Percentiles rank a stretch among this genome's conserved stretches.
These are phyloP conservation scores for Exophiala oligosperma DNA, from an alignment of 2,329 filamentous ascomycete species.

Conservation along the genomic window DNA sequence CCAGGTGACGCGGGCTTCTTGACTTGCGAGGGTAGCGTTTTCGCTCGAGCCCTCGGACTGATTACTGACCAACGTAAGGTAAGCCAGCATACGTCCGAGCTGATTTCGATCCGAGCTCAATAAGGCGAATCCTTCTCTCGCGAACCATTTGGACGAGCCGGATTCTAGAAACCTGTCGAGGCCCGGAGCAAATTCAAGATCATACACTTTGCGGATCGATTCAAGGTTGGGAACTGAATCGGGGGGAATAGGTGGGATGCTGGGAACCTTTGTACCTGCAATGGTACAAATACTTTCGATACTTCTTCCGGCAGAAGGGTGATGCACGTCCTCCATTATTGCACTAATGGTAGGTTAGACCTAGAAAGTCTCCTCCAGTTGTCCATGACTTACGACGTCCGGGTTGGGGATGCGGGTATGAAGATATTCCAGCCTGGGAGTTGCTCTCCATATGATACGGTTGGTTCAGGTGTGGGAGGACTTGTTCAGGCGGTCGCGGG, in stretches of 20 bases:
- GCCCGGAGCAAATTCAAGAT: constrained; percentile 72
- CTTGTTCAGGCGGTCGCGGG: constrained; percentile 24
- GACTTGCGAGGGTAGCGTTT: constrained; percentile 31
- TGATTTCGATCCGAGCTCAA: constrained; percentile 58
- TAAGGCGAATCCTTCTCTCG: constrained; percentile 52
- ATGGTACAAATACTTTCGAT: constrained; percentile 72
- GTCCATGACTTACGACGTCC: constrained; percentile 21
- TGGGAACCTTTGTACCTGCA: constrained; percentile 45
- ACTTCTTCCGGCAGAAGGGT: constrained; percentile 45
- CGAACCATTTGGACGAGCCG: constrained; percentile 65
- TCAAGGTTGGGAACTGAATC: constrained; percentile 56
- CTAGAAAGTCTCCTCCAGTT: neutral
- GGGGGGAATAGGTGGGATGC: constrained; percentile 56
- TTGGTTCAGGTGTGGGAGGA: constrained; percentile 27
- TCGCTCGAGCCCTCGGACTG: constrained; percentile 18
- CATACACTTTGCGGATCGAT: constrained; percentile 71
- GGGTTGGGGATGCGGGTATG: constrained; percentile 16
- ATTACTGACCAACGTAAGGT: constrained; percentile 50
- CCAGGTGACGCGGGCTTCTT: constrained; percentile 55
- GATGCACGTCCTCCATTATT: constrained; percentile 21
- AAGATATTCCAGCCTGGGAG: constrained; percentile 15
- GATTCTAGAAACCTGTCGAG: constrained; percentile 79
- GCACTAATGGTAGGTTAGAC: constrained; percentile 16
- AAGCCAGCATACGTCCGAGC: constrained; percentile 66
- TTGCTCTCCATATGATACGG: constrained; percentile 27